Percentiles rank a stretch among this genome's conserved stretches.
These are phyloP conservation scores for Aspergillus ochraceoroseus DNA, from an alignment of 2,329 filamentous ascomycete species.

Conservation along the genomic window DNA sequence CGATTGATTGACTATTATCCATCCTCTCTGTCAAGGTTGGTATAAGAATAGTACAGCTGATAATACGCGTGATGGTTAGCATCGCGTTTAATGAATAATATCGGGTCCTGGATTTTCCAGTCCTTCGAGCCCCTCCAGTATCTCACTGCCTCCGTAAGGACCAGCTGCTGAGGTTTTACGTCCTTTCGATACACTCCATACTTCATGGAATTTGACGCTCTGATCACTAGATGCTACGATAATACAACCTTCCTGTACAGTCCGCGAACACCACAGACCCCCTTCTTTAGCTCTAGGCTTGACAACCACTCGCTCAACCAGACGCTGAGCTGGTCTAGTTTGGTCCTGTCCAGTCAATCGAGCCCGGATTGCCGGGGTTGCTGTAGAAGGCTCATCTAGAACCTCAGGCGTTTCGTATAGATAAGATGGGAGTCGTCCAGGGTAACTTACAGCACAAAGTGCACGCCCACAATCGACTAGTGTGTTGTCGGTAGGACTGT, in stretches of 20 bases:
- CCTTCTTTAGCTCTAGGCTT: conserved; percentile 46
- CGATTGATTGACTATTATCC: conserved; percentile 1
- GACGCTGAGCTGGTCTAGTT: conserved; percentile 12
- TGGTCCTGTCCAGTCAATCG: conserved; percentile 6
- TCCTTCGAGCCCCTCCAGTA: conserved; percentile 75
- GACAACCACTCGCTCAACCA: conserved; percentile 21
- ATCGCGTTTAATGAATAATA: conserved; percentile 57
- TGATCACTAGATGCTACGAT: conserved; percentile 89
- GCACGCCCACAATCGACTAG: conserved; percentile 50
- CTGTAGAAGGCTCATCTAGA: conserved; percentile 14
- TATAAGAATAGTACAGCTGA: conserved; percentile 11
- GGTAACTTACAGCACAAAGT: conserved; percentile 82
- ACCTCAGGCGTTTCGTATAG: conserved; percentile 11
- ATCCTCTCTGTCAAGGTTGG: not conserved
- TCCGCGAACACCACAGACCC: conserved; percentile 53
- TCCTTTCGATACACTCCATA: conserved; percentile 68
- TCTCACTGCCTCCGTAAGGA: conserved; percentile 74
- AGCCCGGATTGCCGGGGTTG: conserved; percentile 10
- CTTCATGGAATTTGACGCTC: conserved; percentile 90
- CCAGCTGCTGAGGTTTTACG: conserved; percentile 52
- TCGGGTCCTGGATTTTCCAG: conserved; percentile 57
- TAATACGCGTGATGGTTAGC: not conserved
- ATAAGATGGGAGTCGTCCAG: conserved; percentile 53
- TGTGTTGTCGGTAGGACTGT: conserved; percentile 23
- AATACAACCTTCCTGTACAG: conserved; percentile 70